Conservation (phyloP, 2,329 filamentous ascomycete genomes). For the Colletotrichum aenigma region DNA sequence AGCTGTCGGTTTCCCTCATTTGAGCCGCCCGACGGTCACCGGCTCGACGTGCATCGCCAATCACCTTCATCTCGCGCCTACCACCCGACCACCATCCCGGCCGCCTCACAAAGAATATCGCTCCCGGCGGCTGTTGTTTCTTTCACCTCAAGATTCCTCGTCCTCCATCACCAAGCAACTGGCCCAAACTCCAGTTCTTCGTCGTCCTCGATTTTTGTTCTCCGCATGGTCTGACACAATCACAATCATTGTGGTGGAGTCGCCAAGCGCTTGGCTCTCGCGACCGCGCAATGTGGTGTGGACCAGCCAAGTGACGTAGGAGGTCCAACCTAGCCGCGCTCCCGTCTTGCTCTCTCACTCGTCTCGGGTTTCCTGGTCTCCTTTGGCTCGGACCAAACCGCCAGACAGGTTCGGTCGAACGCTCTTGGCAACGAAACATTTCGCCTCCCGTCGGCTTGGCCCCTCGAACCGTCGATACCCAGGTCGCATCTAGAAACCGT, state of each 20-base stretch:
- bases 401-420: neutral
- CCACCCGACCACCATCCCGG: neutral
- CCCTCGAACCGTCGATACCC: neutral
- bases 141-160: neutral
- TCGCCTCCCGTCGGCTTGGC: neutral
- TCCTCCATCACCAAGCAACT: neutral
- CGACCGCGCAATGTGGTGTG: conserved; percentile 18
- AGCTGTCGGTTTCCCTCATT: conserved; percentile 6
- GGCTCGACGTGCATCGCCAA: neutral
- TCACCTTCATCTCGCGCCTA: neutral
- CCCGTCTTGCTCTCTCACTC: neutral
- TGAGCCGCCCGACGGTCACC: neutral
- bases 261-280: conserved; percentile 18
- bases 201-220: neutral
- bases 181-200: neutral
- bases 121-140: neutral
- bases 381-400: neutral
- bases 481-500: neutral
- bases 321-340: conserved; percentile 1
- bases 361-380: neutral
- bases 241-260: conserved; percentile 10
- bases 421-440: conserved; percentile 2
- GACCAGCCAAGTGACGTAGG: conserved; percentile 19
- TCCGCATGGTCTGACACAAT: conserved; percentile 3
- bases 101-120: neutral